phyloP scores from a whole-genome alignment of 192 early-diverging fungal species.

The Obelidium mucronatum region DNA sequence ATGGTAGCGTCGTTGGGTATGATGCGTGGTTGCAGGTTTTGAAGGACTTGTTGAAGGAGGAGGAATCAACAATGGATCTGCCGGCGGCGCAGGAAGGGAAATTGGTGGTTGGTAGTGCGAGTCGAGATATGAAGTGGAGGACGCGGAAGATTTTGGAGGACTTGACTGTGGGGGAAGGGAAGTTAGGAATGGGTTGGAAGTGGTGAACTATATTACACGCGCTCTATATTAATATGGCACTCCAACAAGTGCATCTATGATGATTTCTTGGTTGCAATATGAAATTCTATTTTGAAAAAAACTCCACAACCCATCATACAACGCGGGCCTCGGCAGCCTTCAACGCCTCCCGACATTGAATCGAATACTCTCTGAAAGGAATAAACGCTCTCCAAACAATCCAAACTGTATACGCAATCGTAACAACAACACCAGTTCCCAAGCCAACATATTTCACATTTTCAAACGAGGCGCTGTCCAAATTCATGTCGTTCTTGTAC shows the following conservation, averaged over 20 bases:
- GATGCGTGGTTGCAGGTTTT: slow-evolving; percentile 19
- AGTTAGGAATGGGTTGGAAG: slow-evolving; percentile 25
- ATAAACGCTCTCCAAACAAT: background rate
- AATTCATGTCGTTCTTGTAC: background rate
- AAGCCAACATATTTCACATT: background rate
- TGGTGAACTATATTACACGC: no score
- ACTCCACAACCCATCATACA: no score
- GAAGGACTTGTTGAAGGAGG: slow-evolving; percentile 27
- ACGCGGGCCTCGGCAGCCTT: background rate
- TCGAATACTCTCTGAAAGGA: background rate
- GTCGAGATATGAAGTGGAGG: slow-evolving; percentile 20
- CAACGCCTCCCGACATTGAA: background rate
- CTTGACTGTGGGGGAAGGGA: slow-evolving; percentile 20
- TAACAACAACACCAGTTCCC: background rate
- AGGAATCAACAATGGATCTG: background rate
- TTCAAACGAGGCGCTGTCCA: background rate
- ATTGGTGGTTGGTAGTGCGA: background rate
- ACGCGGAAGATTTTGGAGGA: slow-evolving; percentile 22
- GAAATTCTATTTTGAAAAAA: no score
- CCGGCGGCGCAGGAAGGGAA: background rate
- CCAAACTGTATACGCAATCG: background rate
- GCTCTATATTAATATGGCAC: no score
- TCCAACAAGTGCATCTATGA: no score
- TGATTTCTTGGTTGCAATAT: no score
- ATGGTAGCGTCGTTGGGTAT: slow-evolving; percentile 18